phyloP scores from a whole-genome alignment of 208 protist genomes.

The Lotmaria passim region DNA sequence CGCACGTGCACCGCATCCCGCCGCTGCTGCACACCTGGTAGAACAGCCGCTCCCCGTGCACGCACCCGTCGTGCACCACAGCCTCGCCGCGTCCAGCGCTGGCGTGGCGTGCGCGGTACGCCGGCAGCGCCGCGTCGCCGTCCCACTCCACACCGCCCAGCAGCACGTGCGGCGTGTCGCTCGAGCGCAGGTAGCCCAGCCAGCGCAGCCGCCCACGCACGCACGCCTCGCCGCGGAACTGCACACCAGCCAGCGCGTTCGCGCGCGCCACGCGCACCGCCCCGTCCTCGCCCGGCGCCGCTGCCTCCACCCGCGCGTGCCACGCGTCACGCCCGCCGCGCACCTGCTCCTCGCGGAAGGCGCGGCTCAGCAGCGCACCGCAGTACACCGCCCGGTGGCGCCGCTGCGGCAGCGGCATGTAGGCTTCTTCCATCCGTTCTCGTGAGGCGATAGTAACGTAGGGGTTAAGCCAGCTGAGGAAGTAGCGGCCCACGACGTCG shows the following conservation, averaged over 20 bases:
- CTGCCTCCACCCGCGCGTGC: constrained; percentile 30
- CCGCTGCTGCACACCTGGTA: constrained; percentile 22
- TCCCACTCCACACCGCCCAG: constrained; percentile 75
- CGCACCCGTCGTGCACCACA: constrained; percentile 36
- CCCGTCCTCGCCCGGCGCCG: constrained; percentile 4
- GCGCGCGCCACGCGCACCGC: constrained; percentile 11
- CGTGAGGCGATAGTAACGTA: constrained; percentile 42
- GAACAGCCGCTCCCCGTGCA: constrained; percentile 75
- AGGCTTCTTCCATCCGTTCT: constrained; percentile 31
- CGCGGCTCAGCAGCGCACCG: constrained; percentile 44
- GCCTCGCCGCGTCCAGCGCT: constrained; percentile 23
- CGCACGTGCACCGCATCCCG: constrained; percentile 43
- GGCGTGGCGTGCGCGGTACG: constrained; percentile 1
- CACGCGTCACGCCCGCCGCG: constrained; percentile 35
- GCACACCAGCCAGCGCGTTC: constrained; percentile 38
- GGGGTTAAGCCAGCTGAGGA: constrained; percentile 47
- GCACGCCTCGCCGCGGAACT: constrained; percentile 28
- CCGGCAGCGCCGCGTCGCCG: constrained; percentile 21
- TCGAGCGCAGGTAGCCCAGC: constrained; percentile 53
- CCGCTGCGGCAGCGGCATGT: constrained; percentile 34
- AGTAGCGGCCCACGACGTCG: constrained; percentile 16
- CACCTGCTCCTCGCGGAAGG: constrained; percentile 32
- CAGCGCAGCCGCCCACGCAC: constrained; percentile 61
- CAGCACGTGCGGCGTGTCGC: constrained; percentile 38
- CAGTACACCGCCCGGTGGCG: constrained; percentile 29